Base-by-base conservation (phyloP, 805 yeast genomes). In the Candida pini region DNA sequence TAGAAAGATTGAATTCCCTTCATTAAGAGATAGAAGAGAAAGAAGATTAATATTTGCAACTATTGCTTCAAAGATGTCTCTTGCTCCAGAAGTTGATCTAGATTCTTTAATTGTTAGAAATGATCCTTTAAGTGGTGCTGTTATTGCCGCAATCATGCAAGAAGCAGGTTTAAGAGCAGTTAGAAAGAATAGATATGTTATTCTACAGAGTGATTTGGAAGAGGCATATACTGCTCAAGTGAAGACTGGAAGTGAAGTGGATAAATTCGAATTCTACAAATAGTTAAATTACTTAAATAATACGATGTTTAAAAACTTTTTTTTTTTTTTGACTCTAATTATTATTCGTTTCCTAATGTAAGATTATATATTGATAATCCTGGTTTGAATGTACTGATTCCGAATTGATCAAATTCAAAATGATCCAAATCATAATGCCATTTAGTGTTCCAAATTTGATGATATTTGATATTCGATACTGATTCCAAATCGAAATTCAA, bases 91-190 rank as follows among this genome's bases (percentile, higher is more conserved):
- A 64, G 95, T 78, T 34, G 99, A 92, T 60, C 73, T 92, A 51
- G 98, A 94, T 64, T 82, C 96, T 16, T 73, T 92, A 50, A 90
- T 92, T 49, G 77, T 88, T 51, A 82, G 99, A 62, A 92, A 92
- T 57, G 98, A 92, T 59, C 96, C 98, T 26, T 69, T 94, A 39
- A 86, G 96, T 24, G 99, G 99, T 56, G 98, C 95, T 9, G 76
- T 90, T 38, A 92, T 92, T 56, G 97, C 99, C 12, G 98, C 98
- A 13, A 90, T 92, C 49, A 92, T 92, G 98, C 99, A 92, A 73
- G 99, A 94, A 66, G 99, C 99, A 19, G 99, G 99, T 48, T 73
- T 92, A 49, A 78, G 98, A 50, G 99, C 99, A 2, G 97, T 92
- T 30, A 83, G 99, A 68, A 92, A 90, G 68, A 92, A 92, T 63